Base-by-base conservation (phyloP, 163 green algal species). In the Scenedesmus sp. region DNA sequence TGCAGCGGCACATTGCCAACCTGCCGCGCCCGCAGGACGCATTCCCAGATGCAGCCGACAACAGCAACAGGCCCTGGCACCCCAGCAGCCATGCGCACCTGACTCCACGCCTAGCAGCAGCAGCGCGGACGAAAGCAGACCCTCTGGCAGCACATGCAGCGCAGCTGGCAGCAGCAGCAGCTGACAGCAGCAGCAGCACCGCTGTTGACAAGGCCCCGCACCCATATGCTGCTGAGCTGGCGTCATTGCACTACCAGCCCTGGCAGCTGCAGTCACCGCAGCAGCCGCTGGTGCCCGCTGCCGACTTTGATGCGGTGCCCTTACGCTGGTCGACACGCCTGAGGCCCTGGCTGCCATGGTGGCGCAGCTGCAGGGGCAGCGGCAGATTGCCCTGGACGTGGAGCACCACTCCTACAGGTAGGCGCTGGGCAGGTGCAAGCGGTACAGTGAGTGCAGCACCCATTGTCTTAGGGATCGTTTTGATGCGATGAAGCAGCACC, bases 331-430 rank as follows among this genome's bases (percentile, higher is more conserved):
- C 16, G 96, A 97, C 83, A 96, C 93, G 0, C 70, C 88, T 44
- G 82, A 90, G 87, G 78, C 81, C 42, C 68, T 95, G 79, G 1
- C n/a, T 61, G 79, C 61, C 59, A 93, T 97, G 92, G 94, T 93
- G 1, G 83, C 51, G 33, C 87, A 89, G 24, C 93, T 98, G 89
- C 59, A 65, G 10, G 83, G 44, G 0, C 89, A 84, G 1, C 72
- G 65, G 16, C 95, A 98, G 89, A 70, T 99, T 13, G 97, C 97
- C 0, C 89, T 99, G 15, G 98, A 99, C 76, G 90, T 99, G 91
- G 98, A 99, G 91, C 92, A 97, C 16, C 98, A 99, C 94, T 95
- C 83, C 61, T 98, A 97, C 94, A 94, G 97, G 81, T 95, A 88
- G 0, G 0, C 73, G 59, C 59, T 72, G 22, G 7, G 59, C 3